A percentile compares a stretch with the other conserved stretches of the same genome.
Evolutionary conservation across 371 early-diverging fungal species (phyloP).

Genomic region (Massospora cicadina): DNA sequence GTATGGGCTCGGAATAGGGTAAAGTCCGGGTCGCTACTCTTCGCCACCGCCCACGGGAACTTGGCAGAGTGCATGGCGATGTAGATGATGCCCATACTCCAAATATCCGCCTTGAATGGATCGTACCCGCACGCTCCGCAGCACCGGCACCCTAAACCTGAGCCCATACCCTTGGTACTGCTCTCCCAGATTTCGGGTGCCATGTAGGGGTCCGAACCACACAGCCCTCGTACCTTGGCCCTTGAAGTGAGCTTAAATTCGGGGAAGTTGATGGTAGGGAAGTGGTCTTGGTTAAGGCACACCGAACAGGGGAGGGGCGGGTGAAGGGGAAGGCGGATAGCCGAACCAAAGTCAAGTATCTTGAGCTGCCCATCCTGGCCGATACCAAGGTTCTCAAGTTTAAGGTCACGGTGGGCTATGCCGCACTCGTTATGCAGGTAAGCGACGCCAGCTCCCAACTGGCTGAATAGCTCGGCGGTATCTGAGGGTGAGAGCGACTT

Average conservation of each 20-base stretch:
- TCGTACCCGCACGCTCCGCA: slow-evolving; percentile 32
- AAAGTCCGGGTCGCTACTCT: slow-evolving; percentile 15
- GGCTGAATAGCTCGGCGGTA: slow-evolving; percentile 29
- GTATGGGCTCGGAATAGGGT: not conserved
- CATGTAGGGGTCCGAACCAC: slow-evolving; percentile 32
- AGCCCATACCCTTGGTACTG: not conserved
- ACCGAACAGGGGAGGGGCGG: slow-evolving; percentile 19
- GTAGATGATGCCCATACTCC: slow-evolving; percentile 29
- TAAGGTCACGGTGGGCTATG: slow-evolving; percentile 63
- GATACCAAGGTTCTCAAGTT: slow-evolving; percentile 66
- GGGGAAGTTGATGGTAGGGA: not conserved
- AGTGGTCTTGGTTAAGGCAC: slow-evolving; percentile 1
- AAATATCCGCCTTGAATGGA: slow-evolving; percentile 25
- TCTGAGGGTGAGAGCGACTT: not conserved
- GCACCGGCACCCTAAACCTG: not conserved
- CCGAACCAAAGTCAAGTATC: slow-evolving; percentile 76
- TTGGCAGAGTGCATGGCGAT: slow-evolving; percentile 22
- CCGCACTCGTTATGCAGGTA: slow-evolving; percentile 51
- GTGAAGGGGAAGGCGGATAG: not conserved
- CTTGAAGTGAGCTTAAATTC: slow-evolving; percentile 2
- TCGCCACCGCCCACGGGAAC: slow-evolving; percentile 26
- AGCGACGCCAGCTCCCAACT: slow-evolving; percentile 51
- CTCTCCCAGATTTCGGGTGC: slow-evolving; percentile 28
- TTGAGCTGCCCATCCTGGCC: slow-evolving; percentile 57
- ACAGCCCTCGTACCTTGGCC: slow-evolving; percentile 16